These are phyloP conservation scores for Apophysomyces variabilis DNA, from an alignment of 371 early-diverging fungal species.

Conservation along the genomic window DNA sequence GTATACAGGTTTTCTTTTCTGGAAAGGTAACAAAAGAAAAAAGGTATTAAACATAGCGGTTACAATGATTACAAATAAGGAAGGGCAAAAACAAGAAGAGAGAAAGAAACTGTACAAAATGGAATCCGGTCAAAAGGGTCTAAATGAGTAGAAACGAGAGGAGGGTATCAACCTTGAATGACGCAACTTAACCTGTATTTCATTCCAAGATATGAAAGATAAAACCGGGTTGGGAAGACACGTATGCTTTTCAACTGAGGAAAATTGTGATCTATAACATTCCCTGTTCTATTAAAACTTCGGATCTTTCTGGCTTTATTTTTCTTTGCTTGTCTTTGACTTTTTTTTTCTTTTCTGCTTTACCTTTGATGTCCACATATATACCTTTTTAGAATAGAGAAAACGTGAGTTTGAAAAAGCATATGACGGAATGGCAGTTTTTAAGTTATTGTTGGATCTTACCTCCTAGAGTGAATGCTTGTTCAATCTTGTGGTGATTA, in stretches of 20 bases:
- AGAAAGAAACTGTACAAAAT: slow-evolving; percentile 10
- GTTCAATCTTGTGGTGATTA: slow-evolving; percentile 54
- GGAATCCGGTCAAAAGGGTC: not conserved
- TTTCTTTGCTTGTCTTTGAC: not conserved
- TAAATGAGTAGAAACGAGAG: not conserved
- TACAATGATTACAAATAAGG: not conserved
- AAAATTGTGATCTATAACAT: slow-evolving; percentile 42
- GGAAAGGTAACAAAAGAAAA: slow-evolving; percentile 2
- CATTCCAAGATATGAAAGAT: slow-evolving; percentile 56
- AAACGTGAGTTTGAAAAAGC: too few species aligned
- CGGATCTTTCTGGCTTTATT: not conserved
- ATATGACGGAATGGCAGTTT: too few species aligned
- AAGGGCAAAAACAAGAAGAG: not conserved
- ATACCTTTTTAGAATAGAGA: slow-evolving; percentile 29
- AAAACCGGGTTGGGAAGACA: slow-evolving; percentile 56
- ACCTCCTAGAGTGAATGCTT: slow-evolving; percentile 58
- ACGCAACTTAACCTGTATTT: slow-evolving; percentile 55
- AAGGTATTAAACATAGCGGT: slow-evolving; percentile 8
- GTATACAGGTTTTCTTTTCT: slow-evolving; percentile 2
- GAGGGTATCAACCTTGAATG: slow-evolving; percentile 42
- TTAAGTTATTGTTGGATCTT: slow-evolving; percentile 14
- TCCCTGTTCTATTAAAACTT: not conserved
- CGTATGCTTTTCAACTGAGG: slow-evolving; percentile 55
- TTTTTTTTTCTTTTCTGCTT: not conserved
- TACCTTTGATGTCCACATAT: slow-evolving; percentile 57